Conservation (phyloP, 495 filamentous ascomycete genomes). For the Lophiotrema nucula region DNA sequence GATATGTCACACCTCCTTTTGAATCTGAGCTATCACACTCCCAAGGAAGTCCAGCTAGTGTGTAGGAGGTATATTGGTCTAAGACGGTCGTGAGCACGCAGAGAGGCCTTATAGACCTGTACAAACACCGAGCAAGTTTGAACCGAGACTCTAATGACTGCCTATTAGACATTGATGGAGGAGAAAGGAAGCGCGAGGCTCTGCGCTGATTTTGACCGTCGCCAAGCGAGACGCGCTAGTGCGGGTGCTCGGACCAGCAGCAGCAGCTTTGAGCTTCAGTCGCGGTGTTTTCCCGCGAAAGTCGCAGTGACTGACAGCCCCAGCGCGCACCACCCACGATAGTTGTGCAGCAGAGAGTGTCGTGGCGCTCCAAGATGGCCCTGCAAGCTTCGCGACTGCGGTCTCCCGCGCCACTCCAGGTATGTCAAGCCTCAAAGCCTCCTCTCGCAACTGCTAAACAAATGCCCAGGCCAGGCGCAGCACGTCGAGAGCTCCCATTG, state of each 20-base stretch:
- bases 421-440: not conserved
- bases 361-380: too few species aligned
- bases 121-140: conserved; percentile 87
- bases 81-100: conserved; percentile 99
- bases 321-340: too few species aligned
- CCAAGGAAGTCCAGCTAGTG: conserved; percentile 61
- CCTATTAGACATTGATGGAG: conserved; percentile 76
- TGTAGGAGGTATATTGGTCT: conserved; percentile 68
- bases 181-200: conserved; percentile 32
- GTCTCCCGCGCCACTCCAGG: not conserved
- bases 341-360: too few species aligned
- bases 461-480: not conserved
- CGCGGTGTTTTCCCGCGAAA: conserved; percentile 28
- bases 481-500: not conserved
- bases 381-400: too few species aligned
- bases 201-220: conserved; percentile 49
- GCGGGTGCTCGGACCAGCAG: conserved; percentile 13
- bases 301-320: too few species aligned
- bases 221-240: conserved; percentile 49
- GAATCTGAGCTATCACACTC: conserved; percentile 51
- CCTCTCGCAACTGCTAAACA: not conserved
- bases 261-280: not conserved
- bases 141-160: conserved; percentile 99
- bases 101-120: conserved; percentile 81
- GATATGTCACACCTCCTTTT: conserved; percentile 38